phyloP scores from a whole-genome alignment of 768 basidiomycete species.

The Boletus edulis region DNA sequence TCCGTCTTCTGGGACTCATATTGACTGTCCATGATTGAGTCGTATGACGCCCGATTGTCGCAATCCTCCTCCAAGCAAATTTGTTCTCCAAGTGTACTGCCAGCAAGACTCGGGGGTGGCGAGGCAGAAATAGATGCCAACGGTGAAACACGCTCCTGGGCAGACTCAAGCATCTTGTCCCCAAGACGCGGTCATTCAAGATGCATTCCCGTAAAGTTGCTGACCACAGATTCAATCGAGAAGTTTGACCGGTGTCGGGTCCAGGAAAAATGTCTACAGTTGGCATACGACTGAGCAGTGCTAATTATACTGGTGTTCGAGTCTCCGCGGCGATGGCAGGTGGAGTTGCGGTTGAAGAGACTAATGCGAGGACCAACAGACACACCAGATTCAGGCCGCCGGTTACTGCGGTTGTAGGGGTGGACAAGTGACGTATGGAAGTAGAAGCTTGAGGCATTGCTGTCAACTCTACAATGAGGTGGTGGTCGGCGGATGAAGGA shows the following conservation, averaged over 20 bases:
- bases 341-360: conserved; percentile 60
- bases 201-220: conserved; percentile 57
- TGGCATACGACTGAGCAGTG: conserved; percentile 53
- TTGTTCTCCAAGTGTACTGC: conserved; percentile 13
- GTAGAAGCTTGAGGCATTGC: conserved; percentile 77
- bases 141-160: conserved; percentile 48
- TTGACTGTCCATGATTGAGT: conserved; percentile 65
- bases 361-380: conserved; percentile 68
- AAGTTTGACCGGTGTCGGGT: conserved; percentile 52
- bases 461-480: conserved; percentile 58
- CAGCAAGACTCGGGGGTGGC: conserved; percentile 45
- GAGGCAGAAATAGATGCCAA: conserved; percentile 66
- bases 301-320: conserved; percentile 61
- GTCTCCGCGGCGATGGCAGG: conserved; percentile 51
- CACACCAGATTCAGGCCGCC: conserved; percentile 60
- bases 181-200: conserved; percentile 72
- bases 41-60: conserved; percentile 45
- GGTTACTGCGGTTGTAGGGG: conserved; percentile 48
- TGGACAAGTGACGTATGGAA: conserved; percentile 39
- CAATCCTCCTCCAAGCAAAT: conserved; percentile 14
- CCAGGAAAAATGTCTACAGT: conserved; percentile 58
- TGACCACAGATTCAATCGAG: conserved; percentile 65
- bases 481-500: conserved; percentile 47
- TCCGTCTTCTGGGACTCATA: conserved; percentile 40
- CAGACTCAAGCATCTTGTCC: conserved; percentile 84